Evolutionary conservation across 495 filamentous ascomycete species (phyloP).

Genomic region (Penicillium ucsense): DNA sequence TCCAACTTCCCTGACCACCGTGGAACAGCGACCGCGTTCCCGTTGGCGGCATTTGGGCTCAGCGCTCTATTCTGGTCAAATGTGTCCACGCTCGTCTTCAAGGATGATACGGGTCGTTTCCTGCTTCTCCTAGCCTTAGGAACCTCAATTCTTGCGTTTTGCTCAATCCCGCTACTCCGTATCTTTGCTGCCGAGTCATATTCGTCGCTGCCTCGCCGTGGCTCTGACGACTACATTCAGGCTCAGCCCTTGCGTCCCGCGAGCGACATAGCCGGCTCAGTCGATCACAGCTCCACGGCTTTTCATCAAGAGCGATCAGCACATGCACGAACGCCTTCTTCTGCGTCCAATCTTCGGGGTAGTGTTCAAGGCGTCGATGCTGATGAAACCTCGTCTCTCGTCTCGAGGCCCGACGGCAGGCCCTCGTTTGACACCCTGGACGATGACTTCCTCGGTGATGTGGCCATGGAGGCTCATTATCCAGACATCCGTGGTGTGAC

Average conservation of each 20-base stretch:
- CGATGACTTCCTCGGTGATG: slow-evolving; percentile 30
- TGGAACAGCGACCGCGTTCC: slow-evolving; percentile 90
- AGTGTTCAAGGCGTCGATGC: slow-evolving; percentile 22
- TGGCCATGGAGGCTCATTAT: slow-evolving; percentile 48
- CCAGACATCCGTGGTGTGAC: slow-evolving; percentile 83
- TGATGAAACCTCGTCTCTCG: slow-evolving; percentile 78
- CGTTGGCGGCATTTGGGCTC: slow-evolving; percentile 83
- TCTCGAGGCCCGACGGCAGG: slow-evolving; percentile 47
- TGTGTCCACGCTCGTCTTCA: slow-evolving; percentile 67
- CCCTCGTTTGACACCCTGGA: slow-evolving; percentile 24
- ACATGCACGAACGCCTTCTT: slow-evolving; percentile 27
- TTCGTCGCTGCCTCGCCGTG: slow-evolving; percentile 45
- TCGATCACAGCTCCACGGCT: slow-evolving; percentile 44
- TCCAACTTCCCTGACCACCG: slow-evolving; percentile 87
- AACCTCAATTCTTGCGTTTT: slow-evolving; percentile 64
- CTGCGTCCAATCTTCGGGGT: slow-evolving; percentile 27
- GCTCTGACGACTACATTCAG: slow-evolving; percentile 32
- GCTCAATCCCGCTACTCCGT: slow-evolving; percentile 71
- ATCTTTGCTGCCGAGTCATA: slow-evolving; percentile 58
- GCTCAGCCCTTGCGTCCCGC: slow-evolving; percentile 54
- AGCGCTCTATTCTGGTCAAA: slow-evolving; percentile 94
- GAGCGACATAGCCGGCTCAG: slow-evolving; percentile 34
- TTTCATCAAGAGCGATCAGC: slow-evolving; percentile 20
- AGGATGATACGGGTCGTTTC: slow-evolving; percentile 71
- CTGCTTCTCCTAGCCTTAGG: slow-evolving; percentile 70